Evolutionary conservation across 352 stramenopile species (phyloP).

Genomic region (Bremia lactucae): DNA sequence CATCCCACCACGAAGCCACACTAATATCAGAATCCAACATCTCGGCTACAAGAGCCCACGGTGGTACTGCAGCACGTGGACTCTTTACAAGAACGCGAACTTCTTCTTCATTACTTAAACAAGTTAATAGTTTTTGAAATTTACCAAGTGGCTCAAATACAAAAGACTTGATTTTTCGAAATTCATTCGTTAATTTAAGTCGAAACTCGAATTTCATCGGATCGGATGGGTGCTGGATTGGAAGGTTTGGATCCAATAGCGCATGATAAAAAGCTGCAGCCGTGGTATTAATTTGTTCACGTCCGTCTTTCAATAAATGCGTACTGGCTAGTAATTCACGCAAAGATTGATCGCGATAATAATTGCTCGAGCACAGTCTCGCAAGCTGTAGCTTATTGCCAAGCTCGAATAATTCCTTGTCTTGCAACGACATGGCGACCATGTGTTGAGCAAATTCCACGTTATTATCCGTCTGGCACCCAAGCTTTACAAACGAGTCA

Average conservation of each 20-base stretch:
- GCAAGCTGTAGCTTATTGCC: constrained; percentile 39
- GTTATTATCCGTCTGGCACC: constrained; percentile 70
- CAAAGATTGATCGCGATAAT: constrained; percentile 32
- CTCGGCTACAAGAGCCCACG: constrained; percentile 52
- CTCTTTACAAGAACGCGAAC: constrained; percentile 52
- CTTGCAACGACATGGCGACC: constrained; percentile 47
- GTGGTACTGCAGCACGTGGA: constrained; percentile 37
- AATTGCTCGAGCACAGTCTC: constrained; percentile 62
- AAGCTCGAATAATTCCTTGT: constrained; percentile 27
- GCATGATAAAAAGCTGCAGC: constrained; percentile 35
- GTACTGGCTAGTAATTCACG: constrained; percentile 28
- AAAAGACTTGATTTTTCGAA: constrained; percentile 1
- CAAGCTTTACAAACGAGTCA: constrained; percentile 47
- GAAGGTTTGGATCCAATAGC: constrained; percentile 32
- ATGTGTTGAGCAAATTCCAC: constrained; percentile 68
- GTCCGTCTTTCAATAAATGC: constrained; percentile 29
- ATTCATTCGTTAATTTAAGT: constrained; percentile 7
- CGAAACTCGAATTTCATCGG: constrained; percentile 23
- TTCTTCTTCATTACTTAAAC: constrained; percentile 5
- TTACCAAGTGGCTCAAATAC: constrained; percentile 19
- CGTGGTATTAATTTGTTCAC: constrained; percentile 14
- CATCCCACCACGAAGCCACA: constrained; percentile 74
- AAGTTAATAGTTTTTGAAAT: constrained; percentile 3
- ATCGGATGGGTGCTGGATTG: constrained; percentile 14
- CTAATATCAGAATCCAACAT: constrained; percentile 51